phyloP scores from a whole-genome alignment of 352 stramenopile species.

The Pythium guiyangense region DNA sequence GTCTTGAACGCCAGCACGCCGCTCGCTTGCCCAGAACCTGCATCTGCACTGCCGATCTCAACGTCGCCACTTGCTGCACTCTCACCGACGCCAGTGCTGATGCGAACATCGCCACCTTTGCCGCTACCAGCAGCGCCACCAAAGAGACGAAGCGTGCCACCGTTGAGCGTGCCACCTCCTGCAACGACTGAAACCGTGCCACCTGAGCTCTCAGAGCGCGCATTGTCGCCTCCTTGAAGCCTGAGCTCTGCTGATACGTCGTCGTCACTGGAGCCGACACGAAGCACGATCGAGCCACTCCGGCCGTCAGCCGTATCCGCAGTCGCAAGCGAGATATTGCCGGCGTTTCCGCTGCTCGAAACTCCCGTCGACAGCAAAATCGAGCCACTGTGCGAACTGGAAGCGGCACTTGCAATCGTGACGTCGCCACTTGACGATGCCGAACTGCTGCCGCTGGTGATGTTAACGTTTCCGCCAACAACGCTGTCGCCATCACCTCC shows the following conservation, averaged over 20 bases:
- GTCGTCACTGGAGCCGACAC: slow-evolving; percentile 13
- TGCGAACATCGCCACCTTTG: slow-evolving; percentile 21
- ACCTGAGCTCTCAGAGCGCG: slow-evolving; percentile 8
- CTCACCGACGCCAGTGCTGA: slow-evolving; percentile 22
- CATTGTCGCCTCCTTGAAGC: slow-evolving; percentile 17
- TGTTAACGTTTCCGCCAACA: slow-evolving; percentile 17
- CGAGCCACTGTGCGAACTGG: slow-evolving; percentile 13
- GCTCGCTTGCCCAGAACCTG: slow-evolving; percentile 14
- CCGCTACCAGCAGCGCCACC: slow-evolving; percentile 13
- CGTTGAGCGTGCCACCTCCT: slow-evolving; percentile 13
- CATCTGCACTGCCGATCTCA: slow-evolving; percentile 15
- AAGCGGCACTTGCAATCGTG: slow-evolving; percentile 8
- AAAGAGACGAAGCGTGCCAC: slow-evolving; percentile 16
- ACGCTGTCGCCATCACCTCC: slow-evolving; percentile 14
- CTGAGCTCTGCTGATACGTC: slow-evolving; percentile 11
- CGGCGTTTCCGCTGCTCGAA: slow-evolving; percentile 12
- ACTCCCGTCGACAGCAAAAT: slow-evolving; percentile 15
- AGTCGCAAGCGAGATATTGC: slow-evolving; percentile 13
- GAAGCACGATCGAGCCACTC: slow-evolving; percentile 16
- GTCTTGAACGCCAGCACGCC: slow-evolving; percentile 17
- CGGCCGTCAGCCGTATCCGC: slow-evolving; percentile 11
- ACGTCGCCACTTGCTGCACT: slow-evolving; percentile 23
- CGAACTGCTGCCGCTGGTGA: slow-evolving; percentile 17
- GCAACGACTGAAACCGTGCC: slow-evolving; percentile 15
- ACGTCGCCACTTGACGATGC: slow-evolving; percentile 14